phyloP scores from a whole-genome alignment of 2,329 filamentous ascomycete genomes.

The Aspergillus sp. region DNA sequence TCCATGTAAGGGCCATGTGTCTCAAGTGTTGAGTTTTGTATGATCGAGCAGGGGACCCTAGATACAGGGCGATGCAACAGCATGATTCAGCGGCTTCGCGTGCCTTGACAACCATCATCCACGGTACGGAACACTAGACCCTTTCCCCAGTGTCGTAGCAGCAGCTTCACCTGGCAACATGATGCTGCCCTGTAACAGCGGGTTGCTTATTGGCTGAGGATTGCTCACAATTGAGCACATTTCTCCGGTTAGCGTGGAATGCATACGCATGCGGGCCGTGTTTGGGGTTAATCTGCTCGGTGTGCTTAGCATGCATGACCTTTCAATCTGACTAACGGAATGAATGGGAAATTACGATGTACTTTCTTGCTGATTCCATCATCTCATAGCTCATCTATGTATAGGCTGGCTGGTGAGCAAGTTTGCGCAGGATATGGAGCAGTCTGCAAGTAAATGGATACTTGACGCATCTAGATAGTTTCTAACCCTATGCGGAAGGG shows the following conservation, averaged over 20 bases:
- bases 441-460: not conserved
- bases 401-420: slow-evolving; percentile 17
- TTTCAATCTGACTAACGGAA: not conserved
- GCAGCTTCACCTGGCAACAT: not conserved
- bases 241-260: slow-evolving; percentile 14
- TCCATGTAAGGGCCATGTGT: not conserved
- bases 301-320: not conserved
- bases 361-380: not conserved
- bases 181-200: not conserved
- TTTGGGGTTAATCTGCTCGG: not conserved
- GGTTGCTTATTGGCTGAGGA: slow-evolving; percentile 17
- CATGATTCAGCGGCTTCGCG: not conserved
- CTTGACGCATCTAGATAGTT: not conserved
- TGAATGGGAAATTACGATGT: not conserved
- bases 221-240: slow-evolving; percentile 34
- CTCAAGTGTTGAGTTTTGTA: not conserved
- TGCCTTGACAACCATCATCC: not conserved
- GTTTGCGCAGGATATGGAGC: slow-evolving; percentile 20
- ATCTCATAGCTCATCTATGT: not conserved
- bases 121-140: not conserved
- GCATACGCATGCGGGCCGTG: not conserved
- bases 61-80: not conserved
- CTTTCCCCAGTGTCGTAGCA: not conserved
- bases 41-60: not conserved
- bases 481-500: not conserved